phyloP scores from a whole-genome alignment of 176 grass and related monocot species.

The Musa beccarii region DNA sequence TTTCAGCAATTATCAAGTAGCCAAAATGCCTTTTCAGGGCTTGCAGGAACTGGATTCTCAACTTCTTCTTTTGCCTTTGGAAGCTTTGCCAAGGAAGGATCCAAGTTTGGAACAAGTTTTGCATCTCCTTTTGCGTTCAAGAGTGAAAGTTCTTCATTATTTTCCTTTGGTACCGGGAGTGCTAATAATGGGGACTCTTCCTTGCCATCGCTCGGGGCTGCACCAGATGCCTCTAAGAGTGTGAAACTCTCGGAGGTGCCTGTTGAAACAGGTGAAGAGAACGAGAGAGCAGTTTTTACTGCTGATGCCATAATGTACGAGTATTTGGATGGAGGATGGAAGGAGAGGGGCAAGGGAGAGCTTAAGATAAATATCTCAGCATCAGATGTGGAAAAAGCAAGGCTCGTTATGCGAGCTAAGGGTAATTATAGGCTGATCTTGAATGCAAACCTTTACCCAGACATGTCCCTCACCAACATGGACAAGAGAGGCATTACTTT shows the following conservation, averaged over 20 bases:
- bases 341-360: slow-evolving; percentile 96
- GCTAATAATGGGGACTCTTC: slow-evolving; percentile 40
- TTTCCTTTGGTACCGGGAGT: slow-evolving; percentile 40
- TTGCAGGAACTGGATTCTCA: slow-evolving; percentile 85
- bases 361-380: slow-evolving; percentile 68
- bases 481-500: slow-evolving; percentile 91
- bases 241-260: slow-evolving; percentile 60
- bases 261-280: slow-evolving; percentile 96
- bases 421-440: slow-evolving; percentile 76
- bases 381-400: slow-evolving; percentile 44
- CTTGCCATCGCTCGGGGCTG: slow-evolving; percentile 12
- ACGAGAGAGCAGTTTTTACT: slow-evolving; percentile 59
- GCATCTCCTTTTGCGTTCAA: slow-evolving; percentile 35
- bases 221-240: slow-evolving; percentile 27
- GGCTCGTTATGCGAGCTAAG: slow-evolving; percentile 87
- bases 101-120: slow-evolving; percentile 22
- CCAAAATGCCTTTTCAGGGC: slow-evolving; percentile 90
- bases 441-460: slow-evolving; percentile 74
- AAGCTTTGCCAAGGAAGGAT: slow-evolving; percentile 38
- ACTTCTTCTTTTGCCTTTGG: slow-evolving; percentile 69
- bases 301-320: slow-evolving; percentile 81
- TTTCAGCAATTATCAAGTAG: slow-evolving; percentile 86
- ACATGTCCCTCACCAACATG: slow-evolving; percentile 90
- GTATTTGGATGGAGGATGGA: slow-evolving; percentile 82
- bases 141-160: slow-evolving; percentile 34